These are phyloP conservation scores for Paramecium octaurelia DNA, from an alignment of 73 alveolate species.

Conservation along the genomic window DNA sequence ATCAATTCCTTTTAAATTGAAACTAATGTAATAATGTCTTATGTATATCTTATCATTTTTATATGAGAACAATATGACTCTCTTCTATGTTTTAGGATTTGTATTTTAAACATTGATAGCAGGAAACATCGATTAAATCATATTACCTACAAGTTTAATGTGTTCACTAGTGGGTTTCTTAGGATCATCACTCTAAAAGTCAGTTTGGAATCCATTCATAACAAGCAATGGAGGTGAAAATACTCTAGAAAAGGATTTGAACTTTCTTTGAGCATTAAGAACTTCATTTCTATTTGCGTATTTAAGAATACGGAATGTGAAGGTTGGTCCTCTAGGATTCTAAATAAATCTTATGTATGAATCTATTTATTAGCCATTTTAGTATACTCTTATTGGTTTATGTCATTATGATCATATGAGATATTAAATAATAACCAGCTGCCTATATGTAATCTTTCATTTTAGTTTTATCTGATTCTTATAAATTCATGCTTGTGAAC, in stretches of 20 bases:
- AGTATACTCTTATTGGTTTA: slow-evolving; percentile 70
- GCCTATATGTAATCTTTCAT: slow-evolving; percentile 79
- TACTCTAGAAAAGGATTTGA: slow-evolving; percentile 66
- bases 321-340: slow-evolving; percentile 88
- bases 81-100: slow-evolving; percentile 70
- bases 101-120: slow-evolving; percentile 61
- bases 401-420: slow-evolving; percentile 82
- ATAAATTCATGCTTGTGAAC: slow-evolving; percentile 63
- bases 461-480: slow-evolving; percentile 78
- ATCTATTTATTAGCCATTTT: background rate
- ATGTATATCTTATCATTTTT: slow-evolving; percentile 71
- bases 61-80: slow-evolving; percentile 74
- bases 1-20: slow-evolving; percentile 69
- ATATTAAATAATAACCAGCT: slow-evolving; percentile 73
- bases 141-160: slow-evolving; percentile 42
- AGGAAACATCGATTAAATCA: slow-evolving; percentile 60
- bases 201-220: slow-evolving; percentile 53
- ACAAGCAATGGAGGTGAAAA: slow-evolving; percentile 55
- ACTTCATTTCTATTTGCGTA: slow-evolving; percentile 72
- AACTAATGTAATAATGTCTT: slow-evolving; percentile 78
- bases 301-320: slow-evolving; percentile 72
- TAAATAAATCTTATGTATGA: slow-evolving; percentile 78
- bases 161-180: slow-evolving; percentile 44
- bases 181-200: slow-evolving; percentile 9
- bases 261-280: slow-evolving; percentile 63